Base-by-base conservation (phyloP, 352 stramenopile species). In the Globisporangium nunn region DNA sequence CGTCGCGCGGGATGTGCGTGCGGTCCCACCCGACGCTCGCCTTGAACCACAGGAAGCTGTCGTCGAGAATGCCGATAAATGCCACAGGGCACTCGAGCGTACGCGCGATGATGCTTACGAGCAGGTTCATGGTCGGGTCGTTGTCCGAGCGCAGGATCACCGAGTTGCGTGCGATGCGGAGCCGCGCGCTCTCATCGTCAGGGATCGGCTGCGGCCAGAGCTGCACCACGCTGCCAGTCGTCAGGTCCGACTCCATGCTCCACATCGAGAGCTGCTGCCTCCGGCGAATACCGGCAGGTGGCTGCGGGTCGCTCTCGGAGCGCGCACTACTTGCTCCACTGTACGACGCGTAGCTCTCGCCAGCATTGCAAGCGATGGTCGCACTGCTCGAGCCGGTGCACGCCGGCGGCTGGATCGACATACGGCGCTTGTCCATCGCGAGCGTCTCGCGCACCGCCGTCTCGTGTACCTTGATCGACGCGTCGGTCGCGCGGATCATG, bases 81-180 rank as follows among this genome's bases (percentile, higher is more conserved):
- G 79, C 82, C 39, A 78, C 72, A 17, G 78, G 75, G 15, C 78
- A 88, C 61, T 75, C 68, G 43, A 92, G 66, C 29, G 82, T 87
- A 12, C 76, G 75, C 7, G 75, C 71, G 23, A 92, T 71, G 51
- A 92, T 87, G 56, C 58, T 79, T 46, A 88, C 74, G 10, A 92
- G 68, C 52, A 90, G 59, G 29, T 81, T 77, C 75, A 92, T 85
- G 4, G 82, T 92, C 52, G 78, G 72, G 48, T 90, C 81, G 59
- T 72, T 75, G 52, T 87, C 70, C 28, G 56, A 58, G 28, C 68
- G 71, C 52, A 58, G 62, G 56, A 88, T 85, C 8, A 68, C 67
- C n/a, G 73, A 70, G 63, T 83, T 64, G 35, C 75, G 71, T 8
- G 73, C 79, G 50, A 87, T 59, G 44, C 75, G 59, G 14, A 87